Evolutionary conservation across 768 basidiomycete genomes (phyloP).

Genomic region (Russula dissimulans): DNA sequence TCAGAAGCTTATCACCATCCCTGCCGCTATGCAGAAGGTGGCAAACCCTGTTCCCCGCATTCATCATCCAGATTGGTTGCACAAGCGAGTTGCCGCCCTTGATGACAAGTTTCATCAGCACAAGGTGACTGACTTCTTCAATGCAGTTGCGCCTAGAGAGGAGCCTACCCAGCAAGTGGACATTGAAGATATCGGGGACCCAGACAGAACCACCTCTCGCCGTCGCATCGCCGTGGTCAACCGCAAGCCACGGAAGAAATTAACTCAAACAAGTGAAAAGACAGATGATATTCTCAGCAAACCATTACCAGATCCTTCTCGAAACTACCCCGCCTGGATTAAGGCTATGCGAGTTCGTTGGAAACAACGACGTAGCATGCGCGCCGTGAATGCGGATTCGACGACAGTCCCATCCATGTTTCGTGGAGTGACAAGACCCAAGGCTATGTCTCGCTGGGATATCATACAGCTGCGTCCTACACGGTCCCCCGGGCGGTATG

Average conservation of each 20-base stretch:
- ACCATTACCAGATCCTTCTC: conserved; percentile 53
- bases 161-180: conserved; percentile 27
- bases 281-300: conserved; percentile 18
- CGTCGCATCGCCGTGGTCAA: conserved; percentile 47
- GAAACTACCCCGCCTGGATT: conserved; percentile 70
- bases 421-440: conserved; percentile 45
- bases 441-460: conserved; percentile 75
- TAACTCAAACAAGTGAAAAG: conserved; percentile 36
- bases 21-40: conserved; percentile 96
- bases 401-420: conserved; percentile 66
- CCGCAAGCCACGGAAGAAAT: conserved; percentile 35
- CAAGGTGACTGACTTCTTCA: conserved; percentile 94
- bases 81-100: conserved; percentile 77
- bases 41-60: conserved; percentile 93
- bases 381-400: conserved; percentile 28
- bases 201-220: conserved; percentile 21
- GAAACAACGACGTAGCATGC: conserved; percentile 49
- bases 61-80: conserved; percentile 95
- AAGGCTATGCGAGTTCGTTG: conserved; percentile 69
- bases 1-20: conserved; percentile 98
- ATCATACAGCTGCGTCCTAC: conserved; percentile 82
- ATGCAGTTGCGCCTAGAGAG: conserved; percentile 29
- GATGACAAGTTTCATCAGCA: conserved; percentile 98
- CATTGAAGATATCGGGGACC: conserved; percentile 50
- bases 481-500: conserved; percentile 69